Evolutionary conservation across 371 early-diverging fungal genomes (phyloP).

Genomic region (Saksenaea oblongispora): DNA sequence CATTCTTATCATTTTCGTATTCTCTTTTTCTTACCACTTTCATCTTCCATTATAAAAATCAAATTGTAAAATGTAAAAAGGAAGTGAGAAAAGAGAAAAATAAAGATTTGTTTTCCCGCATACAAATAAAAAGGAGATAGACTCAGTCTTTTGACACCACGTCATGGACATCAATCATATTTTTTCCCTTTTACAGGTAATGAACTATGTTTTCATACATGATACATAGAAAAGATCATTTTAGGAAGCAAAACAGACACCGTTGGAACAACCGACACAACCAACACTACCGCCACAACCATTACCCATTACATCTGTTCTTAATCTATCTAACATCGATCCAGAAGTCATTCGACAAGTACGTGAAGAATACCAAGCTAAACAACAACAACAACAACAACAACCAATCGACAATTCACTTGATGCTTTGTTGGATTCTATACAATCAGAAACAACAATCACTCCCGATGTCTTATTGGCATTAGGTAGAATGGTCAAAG

Average conservation of each 20-base stretch:
- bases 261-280: not conserved
- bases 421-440: constrained; percentile 14
- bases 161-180: constrained; percentile 18
- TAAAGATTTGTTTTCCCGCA: not conserved
- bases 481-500: constrained; percentile 33
- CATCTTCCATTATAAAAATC: not conserved
- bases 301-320: constrained; percentile 11
- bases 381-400: no score
- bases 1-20: not conserved
- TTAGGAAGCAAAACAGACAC: not conserved
- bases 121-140: not conserved
- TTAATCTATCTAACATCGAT: constrained; percentile 33
- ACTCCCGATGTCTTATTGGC: constrained; percentile 41
- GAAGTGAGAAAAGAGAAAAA: not conserved
- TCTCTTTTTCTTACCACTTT: not conserved
- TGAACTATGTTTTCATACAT: not conserved
- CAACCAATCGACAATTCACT: constrained; percentile 14
- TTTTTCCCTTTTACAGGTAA: constrained; percentile 18
- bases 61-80: not conserved
- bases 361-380: constrained; percentile 33
- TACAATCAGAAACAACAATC: constrained; percentile 27
- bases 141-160: not conserved
- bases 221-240: not conserved
- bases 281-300: no score
- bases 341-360: constrained; percentile 42